Percentiles rank a stretch among this genome's conserved stretches.
phyloP scores from a whole-genome alignment of 2,329 filamentous ascomycete genomes.

The Colletotrichum noveboracense region DNA sequence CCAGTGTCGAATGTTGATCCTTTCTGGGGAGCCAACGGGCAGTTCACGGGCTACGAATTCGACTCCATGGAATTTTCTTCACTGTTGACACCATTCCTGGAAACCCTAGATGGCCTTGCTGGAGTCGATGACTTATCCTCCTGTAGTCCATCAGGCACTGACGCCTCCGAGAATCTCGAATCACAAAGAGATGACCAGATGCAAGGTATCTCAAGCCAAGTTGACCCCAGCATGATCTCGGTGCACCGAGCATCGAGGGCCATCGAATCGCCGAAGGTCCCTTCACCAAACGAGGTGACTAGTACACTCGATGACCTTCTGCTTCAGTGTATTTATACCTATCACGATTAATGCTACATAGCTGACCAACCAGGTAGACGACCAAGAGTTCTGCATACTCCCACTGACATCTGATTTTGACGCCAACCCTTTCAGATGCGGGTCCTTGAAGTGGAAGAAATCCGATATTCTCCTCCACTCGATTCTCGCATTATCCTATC shows the following conservation, averaged over 20 bases:
- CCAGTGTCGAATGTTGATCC: background rate
- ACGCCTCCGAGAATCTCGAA: background rate
- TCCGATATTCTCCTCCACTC: conserved; percentile 35
- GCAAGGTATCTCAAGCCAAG: background rate
- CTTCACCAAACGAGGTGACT: background rate
- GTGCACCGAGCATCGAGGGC: background rate
- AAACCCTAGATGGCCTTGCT: background rate
- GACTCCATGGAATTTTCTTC: background rate
- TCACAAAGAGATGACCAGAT: background rate
- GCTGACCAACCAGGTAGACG: conserved; percentile 26
- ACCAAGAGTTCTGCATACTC: conserved; percentile 37
- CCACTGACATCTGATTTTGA: conserved; percentile 35
- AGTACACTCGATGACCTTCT: background rate
- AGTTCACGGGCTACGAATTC: background rate
- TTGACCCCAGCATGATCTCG: background rate
- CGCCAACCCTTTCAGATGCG: conserved; percentile 36
- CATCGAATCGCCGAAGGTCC: background rate
- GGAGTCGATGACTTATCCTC: background rate
- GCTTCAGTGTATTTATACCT: background rate
- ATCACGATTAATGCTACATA: background rate
- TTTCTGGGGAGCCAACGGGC: background rate
- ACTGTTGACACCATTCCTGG: background rate
- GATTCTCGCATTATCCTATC: conserved; percentile 33
- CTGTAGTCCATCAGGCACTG: background rate
- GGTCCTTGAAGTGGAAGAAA: conserved; percentile 23